Conservation (phyloP, 2,329 filamentous ascomycete species). For the Scolecobasidium constrictum region DNA sequence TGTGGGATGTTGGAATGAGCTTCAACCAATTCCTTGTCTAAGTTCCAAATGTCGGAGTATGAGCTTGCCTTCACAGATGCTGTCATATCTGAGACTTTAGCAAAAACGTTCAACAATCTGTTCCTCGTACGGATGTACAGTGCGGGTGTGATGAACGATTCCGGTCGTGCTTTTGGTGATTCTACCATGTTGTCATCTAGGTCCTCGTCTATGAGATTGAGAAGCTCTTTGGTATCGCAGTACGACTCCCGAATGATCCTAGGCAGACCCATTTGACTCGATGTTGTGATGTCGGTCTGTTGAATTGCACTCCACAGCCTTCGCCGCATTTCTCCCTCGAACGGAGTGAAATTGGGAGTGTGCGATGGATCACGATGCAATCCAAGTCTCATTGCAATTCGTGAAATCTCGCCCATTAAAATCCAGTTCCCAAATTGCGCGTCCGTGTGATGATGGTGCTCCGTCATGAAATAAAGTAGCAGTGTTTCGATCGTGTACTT, state of each 20-base stretch:
- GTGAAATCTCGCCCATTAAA: slow-evolving; percentile 27
- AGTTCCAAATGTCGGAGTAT: slow-evolving; percentile 12
- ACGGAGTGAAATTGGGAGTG: slow-evolving; percentile 23
- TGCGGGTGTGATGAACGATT: slow-evolving; percentile 22
- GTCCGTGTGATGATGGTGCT: slow-evolving; percentile 17
- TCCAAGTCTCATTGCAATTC: slow-evolving; percentile 31
- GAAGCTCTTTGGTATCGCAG: slow-evolving; percentile 25
- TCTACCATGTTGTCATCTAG: not conserved
- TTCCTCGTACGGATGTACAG: slow-evolving; percentile 26
- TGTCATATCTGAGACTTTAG: slow-evolving; percentile 10
- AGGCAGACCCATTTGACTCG: slow-evolving; percentile 23
- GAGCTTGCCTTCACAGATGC: not conserved
- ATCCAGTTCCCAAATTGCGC: slow-evolving; percentile 28
- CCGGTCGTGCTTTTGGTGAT: slow-evolving; percentile 16
- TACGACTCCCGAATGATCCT: slow-evolving; percentile 24
- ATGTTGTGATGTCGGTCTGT: slow-evolving; percentile 28
- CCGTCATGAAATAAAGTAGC: slow-evolving; percentile 1
- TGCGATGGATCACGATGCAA: slow-evolving; percentile 27
- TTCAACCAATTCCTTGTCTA: not conserved
- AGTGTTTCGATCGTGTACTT: slow-evolving; percentile 7
- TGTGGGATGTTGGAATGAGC: slow-evolving; percentile 21
- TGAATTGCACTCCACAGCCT: slow-evolving; percentile 33
- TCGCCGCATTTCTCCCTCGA: slow-evolving; percentile 31
- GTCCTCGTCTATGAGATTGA: slow-evolving; percentile 18
- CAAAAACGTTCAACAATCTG: slow-evolving; percentile 23